These are phyloP conservation scores for Oropetium thomaeum DNA, from an alignment of 176 grass and related monocot species.

Conservation along the genomic window DNA sequence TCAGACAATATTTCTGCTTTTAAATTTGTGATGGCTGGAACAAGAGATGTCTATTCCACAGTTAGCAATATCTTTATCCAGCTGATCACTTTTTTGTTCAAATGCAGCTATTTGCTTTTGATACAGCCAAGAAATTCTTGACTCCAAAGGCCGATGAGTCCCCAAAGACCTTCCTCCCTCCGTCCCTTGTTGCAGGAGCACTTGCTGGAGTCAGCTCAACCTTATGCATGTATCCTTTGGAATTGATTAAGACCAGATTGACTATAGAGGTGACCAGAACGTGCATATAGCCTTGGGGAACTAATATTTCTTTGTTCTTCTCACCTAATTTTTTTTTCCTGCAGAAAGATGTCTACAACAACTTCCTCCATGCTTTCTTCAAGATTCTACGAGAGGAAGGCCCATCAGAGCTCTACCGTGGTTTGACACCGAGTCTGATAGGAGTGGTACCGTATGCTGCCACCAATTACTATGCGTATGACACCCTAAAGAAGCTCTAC, in stretches of 20 bases:
- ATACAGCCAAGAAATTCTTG: constrained; percentile 95
- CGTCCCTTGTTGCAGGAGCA: constrained; percentile 81
- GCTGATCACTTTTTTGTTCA: constrained; percentile 8
- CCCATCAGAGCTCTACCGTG: constrained; percentile 83
- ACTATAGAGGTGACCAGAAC: constrained; percentile 73
- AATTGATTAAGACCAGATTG: constrained; percentile 90
- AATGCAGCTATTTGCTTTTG: constrained; percentile 89
- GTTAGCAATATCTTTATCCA: not conserved
- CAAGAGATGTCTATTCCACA: not conserved
- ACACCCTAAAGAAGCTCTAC: constrained; percentile 90
- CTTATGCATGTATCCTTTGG: constrained; percentile 92
- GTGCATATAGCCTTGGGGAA: not conserved
- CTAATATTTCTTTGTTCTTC: constrained; percentile 3
- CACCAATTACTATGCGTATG: constrained; percentile 85
- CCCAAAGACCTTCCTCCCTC: constrained; percentile 60
- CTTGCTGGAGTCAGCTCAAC: constrained; percentile 98
- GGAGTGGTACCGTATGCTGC: constrained; percentile 93
- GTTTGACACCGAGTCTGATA: constrained; percentile 81
- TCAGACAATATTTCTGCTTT: not conserved
- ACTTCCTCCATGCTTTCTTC: constrained; percentile 82
- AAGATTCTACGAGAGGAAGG: constrained; percentile 95
- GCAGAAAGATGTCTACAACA: constrained; percentile 88
- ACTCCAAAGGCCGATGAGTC: constrained; percentile 62
- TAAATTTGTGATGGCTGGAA: not conserved
- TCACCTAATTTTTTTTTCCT: constrained; percentile 33